Conservation (phyloP, 202 grass and related monocot genomes). For the Zizania palustris region DNA sequence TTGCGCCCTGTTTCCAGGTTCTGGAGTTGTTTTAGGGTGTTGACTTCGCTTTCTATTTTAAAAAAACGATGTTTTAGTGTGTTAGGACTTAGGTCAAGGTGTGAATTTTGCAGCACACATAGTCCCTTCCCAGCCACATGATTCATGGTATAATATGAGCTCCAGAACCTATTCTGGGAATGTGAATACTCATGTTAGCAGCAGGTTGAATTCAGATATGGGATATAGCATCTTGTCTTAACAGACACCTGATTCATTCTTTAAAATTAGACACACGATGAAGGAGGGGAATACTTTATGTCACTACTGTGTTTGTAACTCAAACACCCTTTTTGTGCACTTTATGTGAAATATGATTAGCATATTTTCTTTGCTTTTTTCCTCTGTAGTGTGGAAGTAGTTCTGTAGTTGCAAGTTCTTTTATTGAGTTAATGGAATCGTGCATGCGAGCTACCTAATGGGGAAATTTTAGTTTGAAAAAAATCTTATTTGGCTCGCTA, state of each 20-base stretch:
- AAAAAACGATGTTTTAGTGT: too few relatives aligned
- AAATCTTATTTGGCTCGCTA: constrained; percentile 30
- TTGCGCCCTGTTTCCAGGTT: background rate
- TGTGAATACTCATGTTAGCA: background rate
- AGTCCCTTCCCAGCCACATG: background rate
- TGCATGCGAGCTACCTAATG: constrained; percentile 9
- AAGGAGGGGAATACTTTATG: too few relatives aligned
- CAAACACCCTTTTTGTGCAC: constrained; percentile 13
- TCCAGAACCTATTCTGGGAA: background rate
- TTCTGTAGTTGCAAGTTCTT: background rate
- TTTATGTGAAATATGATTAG: constrained; percentile 5
- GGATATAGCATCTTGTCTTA: too few relatives aligned
- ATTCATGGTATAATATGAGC: background rate
- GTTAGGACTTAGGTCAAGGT: too few relatives aligned
- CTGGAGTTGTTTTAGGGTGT: background rate
- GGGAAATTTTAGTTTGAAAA: background rate
- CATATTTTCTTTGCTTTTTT: constrained; percentile 12
- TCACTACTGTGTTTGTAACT: constrained; percentile 19
- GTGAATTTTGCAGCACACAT: too few relatives aligned
- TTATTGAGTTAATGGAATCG: constrained; percentile 10
- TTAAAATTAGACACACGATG: too few relatives aligned
- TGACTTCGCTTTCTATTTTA: too few relatives aligned
- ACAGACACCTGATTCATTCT: too few relatives aligned
- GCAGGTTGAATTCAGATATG: background rate
- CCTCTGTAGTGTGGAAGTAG: background rate